Evolutionary conservation across 2,329 filamentous ascomycete genomes (phyloP).

Genomic region (Rutstroemia sp.): DNA sequence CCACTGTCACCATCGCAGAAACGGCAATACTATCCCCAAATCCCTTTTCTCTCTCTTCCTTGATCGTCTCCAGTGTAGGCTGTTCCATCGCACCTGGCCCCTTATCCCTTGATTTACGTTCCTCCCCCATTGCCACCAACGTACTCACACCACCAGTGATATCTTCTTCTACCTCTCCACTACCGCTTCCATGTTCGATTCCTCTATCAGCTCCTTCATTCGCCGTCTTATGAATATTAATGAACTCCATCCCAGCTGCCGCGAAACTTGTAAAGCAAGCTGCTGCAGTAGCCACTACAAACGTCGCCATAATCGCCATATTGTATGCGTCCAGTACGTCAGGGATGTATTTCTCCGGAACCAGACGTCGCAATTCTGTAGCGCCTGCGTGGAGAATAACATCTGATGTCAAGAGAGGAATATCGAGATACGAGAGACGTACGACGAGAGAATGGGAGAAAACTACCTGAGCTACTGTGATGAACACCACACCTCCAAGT

Average conservation of each 20-base stretch:
- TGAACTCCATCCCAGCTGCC: constrained; percentile 47
- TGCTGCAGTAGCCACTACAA: constrained; percentile 47
- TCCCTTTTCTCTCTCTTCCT: neutral
- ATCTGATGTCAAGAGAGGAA: constrained; percentile 7
- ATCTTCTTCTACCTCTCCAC: neutral
- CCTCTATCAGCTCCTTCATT: neutral
- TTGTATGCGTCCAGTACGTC: constrained; percentile 50
- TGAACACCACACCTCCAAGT: constrained; percentile 32
- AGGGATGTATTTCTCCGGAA: constrained; percentile 32
- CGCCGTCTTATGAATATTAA: constrained; percentile 43
- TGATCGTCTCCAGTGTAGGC: neutral
- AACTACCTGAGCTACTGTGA: constrained; percentile 26
- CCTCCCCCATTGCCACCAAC: neutral
- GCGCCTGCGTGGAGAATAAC: constrained; percentile 36
- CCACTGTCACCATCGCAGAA: neutral
- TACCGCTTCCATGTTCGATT: neutral
- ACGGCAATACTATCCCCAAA: neutral
- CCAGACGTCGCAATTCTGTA: constrained; percentile 40
- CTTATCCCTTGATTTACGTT: neutral
- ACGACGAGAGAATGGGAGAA: constrained; percentile 24
- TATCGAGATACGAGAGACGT: constrained; percentile 11
- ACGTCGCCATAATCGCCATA: constrained; percentile 41
- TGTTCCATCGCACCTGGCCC: neutral
- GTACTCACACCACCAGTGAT: neutral
- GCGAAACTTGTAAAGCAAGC: constrained; percentile 40